Evolutionary conservation across 179 eudicot genomes (phyloP).

Genomic region (Carnegiea gigantea): DNA sequence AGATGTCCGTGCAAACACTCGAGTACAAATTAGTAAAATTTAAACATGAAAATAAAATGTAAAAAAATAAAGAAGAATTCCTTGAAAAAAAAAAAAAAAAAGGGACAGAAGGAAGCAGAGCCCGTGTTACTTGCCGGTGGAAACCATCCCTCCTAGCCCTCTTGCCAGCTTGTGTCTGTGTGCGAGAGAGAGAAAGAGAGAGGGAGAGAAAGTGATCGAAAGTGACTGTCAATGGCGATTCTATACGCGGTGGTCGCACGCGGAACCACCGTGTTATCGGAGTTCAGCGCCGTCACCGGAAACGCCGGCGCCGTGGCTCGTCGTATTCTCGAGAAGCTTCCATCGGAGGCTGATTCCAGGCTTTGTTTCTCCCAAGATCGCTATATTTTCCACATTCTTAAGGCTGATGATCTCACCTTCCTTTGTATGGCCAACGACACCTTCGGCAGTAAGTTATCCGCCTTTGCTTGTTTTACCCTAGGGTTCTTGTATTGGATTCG

Average conservation of each 20-base stretch:
- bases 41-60: no score
- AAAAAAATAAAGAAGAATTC: background rate
- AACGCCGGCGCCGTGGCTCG: constrained; percentile 65
- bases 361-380: constrained; percentile 72
- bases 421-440: constrained; percentile 77
- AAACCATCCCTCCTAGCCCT: background rate
- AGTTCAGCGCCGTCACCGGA: constrained; percentile 70
- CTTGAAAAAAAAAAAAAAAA: background rate
- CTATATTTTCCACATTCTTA: constrained; percentile 59
- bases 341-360: constrained; percentile 47
- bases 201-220: background rate
- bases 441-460: constrained; percentile 48
- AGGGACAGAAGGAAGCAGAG: background rate
- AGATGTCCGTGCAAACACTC: no score
- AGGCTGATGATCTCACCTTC: constrained; percentile 53
- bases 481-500: background rate
- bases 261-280: constrained; percentile 63
- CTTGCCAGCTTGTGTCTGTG: background rate
- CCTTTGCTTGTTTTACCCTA: background rate
- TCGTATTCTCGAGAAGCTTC: constrained; percentile 63
- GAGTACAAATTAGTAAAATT: no score
- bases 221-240: constrained; percentile 44
- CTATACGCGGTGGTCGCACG: constrained; percentile 67
- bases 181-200: no score
- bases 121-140: background rate